Evolutionary conservation across 768 basidiomycete species (phyloP), one percentile per base, ranked within the genome.

Genomic region (Dioszegia aurantiaca): DNA sequence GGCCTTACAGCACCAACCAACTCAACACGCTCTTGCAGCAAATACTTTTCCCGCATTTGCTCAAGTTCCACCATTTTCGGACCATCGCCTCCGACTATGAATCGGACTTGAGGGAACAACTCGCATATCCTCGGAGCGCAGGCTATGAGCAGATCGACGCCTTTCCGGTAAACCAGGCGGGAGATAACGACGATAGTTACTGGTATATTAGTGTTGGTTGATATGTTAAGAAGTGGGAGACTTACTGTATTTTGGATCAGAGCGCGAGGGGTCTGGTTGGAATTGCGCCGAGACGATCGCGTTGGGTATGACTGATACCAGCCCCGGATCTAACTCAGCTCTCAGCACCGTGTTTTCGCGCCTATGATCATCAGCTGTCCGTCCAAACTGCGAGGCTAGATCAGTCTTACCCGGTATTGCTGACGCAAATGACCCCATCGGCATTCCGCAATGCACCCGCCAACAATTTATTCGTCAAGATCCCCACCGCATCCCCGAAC

Each of bases 331-430:
- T 2, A 95, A 78, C 42, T 87, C 82, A 1, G 88, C 90, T 4
- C 95, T 82, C 1, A 99, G 81, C 2, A 93, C 89, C 0, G 93
- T 98, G 62, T 98, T 99, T 78, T 98, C 95, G n/a, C 93, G 90
- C 24, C 94, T 97, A 67, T 19, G 41, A n/a, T n/a, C 45, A 39
- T 56, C 39, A 59, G 60, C 37, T 31, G 40, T 26, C 1, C 19
- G 23, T 16, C 26, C 31, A 31, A 14, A 24, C 43, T 2, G 16
- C 17, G n/a, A 28, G 6, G 1, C 21, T 30, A 19, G 26, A 16
- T 8, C 36, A 44, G 21, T 64, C 84, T 53, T 70, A 90, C 94
- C 94, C 91, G 0, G 93, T 97, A 77, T 98, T 88, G 8, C 91
- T 94, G 46, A 98, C 95, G 66, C 92, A 97, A 24, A 98, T 92